A percentile compares a stretch with the other conserved stretches of the same genome.
Evolutionary conservation across 768 basidiomycete species (phyloP).

Genomic region (Mycena rosella): DNA sequence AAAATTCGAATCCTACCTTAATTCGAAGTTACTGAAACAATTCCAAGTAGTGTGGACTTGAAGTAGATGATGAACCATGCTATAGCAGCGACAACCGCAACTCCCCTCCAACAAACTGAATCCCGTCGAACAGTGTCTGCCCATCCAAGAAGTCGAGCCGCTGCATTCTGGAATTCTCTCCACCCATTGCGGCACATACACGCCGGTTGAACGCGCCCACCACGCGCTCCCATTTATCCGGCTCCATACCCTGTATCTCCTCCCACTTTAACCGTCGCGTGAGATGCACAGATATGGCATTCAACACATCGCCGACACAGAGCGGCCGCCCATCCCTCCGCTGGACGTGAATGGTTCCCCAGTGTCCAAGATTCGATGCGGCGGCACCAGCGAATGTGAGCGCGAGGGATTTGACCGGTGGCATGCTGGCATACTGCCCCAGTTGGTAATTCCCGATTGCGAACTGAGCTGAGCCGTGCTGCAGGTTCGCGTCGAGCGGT

Average conservation of each 20-base stretch:
- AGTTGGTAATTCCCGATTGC: neutral
- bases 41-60: too few species aligned
- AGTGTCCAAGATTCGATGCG: neutral
- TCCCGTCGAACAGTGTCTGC: constrained; percentile 7
- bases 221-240: constrained; percentile 7
- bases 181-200: neutral
- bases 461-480: neutral
- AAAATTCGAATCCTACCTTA: too few species aligned
- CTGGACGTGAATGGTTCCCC: constrained; percentile 15
- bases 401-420: neutral
- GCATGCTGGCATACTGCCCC: neutral
- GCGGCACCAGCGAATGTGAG: neutral
- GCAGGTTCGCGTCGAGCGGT: neutral
- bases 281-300: constrained; percentile 13
- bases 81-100: constrained; percentile 13
- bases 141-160: constrained; percentile 19
- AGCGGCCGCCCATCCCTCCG: neutral
- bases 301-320: constrained; percentile 16
- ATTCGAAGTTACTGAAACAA: too few species aligned
- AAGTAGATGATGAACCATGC: too few species aligned
- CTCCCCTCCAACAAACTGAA: constrained; percentile 9
- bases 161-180: neutral
- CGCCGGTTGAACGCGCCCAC: neutral
- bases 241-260: neutral
- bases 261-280: neutral